Evolutionary conservation across 139 green algal genomes (phyloP).

Genomic region (Volvox africanus): DNA sequence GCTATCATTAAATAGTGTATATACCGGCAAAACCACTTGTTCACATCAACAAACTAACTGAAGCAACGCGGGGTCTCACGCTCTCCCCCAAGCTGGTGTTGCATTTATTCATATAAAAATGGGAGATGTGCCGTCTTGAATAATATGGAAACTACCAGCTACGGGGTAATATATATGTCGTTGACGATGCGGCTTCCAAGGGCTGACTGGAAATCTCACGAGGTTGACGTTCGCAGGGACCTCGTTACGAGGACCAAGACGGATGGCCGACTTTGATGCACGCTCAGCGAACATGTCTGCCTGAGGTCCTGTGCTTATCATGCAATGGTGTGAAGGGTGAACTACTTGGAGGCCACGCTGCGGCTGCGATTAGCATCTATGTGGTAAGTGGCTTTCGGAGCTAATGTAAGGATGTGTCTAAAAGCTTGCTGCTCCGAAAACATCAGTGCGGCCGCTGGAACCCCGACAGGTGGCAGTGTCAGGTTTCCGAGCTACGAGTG

Average conservation of each 20-base stretch:
- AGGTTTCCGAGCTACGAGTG: too few species aligned
- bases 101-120: too few species aligned
- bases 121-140: neutral
- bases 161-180: neutral
- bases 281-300: neutral
- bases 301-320: neutral
- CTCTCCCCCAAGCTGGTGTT: too few species aligned
- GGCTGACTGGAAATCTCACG: neutral
- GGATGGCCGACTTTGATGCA: neutral
- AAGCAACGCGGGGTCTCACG: too few species aligned
- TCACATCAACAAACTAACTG: too few species aligned
- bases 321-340: constrained; percentile 11
- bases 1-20: too few species aligned
- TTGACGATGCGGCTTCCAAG: neutral
- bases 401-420: too few species aligned
- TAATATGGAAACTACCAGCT: constrained; percentile 5
- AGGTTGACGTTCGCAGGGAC: neutral
- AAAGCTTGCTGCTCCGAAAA: too few species aligned
- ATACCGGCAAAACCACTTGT: too few species aligned
- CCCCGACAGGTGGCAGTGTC: too few species aligned
- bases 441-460: too few species aligned
- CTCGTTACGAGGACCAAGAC: neutral
- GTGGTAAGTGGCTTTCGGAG: neutral
- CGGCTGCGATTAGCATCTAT: neutral
- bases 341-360: constrained; percentile 18